A percentile compares a stretch with the other conserved stretches of the same genome.
These are phyloP conservation scores for Gossypium rotundifolium DNA, from an alignment of 345 rosid genomes.

Conservation along the genomic window DNA sequence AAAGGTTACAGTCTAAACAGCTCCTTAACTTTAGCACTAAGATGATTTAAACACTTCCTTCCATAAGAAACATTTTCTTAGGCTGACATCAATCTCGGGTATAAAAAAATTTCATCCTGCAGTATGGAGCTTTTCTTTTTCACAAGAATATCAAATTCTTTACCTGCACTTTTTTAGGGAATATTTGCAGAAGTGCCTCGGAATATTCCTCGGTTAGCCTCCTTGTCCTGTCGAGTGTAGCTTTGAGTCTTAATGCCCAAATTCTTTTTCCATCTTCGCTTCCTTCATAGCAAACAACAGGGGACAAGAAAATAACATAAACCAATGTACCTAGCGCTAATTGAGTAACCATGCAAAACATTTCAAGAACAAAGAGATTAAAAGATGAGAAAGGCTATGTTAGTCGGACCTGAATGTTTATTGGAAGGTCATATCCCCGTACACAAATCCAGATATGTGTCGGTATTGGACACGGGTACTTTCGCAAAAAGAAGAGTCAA, in stretches of 20 bases:
- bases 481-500: background rate
- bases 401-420: background rate
- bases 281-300: slow-evolving; percentile 35
- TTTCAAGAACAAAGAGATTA: slow-evolving; percentile 1
- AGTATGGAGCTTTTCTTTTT: background rate
- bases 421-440: background rate
- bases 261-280: slow-evolving; percentile 77
- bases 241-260: slow-evolving; percentile 91
- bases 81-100: background rate
- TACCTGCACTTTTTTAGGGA: slow-evolving; percentile 89
- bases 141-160: background rate
- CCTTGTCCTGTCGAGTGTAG: slow-evolving; percentile 87
- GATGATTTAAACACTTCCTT: background rate
- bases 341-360: background rate
- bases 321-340: background rate
- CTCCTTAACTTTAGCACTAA: slow-evolving; percentile 4
- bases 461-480: background rate
- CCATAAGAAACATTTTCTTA: background rate
- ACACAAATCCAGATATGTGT: background rate
- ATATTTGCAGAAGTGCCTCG: slow-evolving; percentile 76
- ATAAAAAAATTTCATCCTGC: background rate
- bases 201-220: slow-evolving; percentile 92
- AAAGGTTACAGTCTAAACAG: background rate
- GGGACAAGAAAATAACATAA: slow-evolving; percentile 2
- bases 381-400: slow-evolving; percentile 3